Evolutionary conservation across 2,329 filamentous ascomycete genomes (phyloP), one percentile per base, ranked within the genome.

Genomic region (Aspergillus sp.): DNA sequence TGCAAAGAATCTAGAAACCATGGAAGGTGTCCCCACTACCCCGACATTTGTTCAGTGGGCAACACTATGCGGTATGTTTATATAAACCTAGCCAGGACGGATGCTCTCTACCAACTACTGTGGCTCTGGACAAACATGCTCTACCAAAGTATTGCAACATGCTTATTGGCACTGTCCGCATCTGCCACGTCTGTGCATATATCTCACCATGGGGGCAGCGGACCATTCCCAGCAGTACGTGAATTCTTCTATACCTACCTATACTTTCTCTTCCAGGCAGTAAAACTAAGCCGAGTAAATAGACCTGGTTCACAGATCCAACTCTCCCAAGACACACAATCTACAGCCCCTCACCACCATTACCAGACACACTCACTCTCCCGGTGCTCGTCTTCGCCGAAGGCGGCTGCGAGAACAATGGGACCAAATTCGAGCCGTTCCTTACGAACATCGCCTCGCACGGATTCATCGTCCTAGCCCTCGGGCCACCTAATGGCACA

Each of bases 381-480:
- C 50, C 56, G 4, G 50, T 58, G 7, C 56, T 58, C 4, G 41
- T 58, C 21, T 54, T 51, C 44, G 56, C 50, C 44, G 47, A 58
- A 37, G 49, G 50, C 9, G 50, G 41, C 7, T 54, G 56, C 37
- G 39, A 19, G 6, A 44, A 44, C 49, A 53, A 57, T 49, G 55
- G 55, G 19, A 57, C 49, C 17, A 27, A 33, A 21, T 57, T 57
- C 27, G 49, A 15, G 7, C 52, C 52, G 21, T 21, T 58, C 12
- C 56, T 54, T 8, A 58, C 56, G 17, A 54, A 58, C 25, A 48
- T 58, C 27, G 56, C 56, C 37, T 58, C 56, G 8, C 50, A 54
- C 45, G 56, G 50, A 21, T 58, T 54, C 37, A 35, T 50, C 9
- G 56, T 47, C n/a, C 27, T 54, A 23, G 56, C 50, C 6, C 52